Evolutionary conservation across 164 flowering plant species (phyloP).

Genomic region (Umbilicus rupestris): DNA sequence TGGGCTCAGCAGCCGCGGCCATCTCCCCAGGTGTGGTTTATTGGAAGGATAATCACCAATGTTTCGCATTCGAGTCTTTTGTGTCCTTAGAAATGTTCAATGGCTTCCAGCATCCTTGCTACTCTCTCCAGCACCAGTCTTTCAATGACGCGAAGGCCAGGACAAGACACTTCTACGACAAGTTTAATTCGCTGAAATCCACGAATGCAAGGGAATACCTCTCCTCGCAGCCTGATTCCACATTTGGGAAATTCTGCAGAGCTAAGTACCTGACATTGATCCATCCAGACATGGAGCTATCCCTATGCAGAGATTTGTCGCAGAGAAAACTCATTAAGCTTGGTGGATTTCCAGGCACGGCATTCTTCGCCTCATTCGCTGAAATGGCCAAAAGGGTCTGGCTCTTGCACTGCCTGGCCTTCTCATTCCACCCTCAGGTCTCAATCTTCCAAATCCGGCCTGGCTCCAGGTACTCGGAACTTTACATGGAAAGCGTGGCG

Average conservation of each 20-base stretch:
- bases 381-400: conserved; percentile 70
- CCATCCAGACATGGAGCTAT: conserved; percentile 60
- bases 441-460: conserved; percentile 40
- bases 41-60: conserved; percentile 31
- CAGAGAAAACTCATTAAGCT: conserved; percentile 36
- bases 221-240: conserved; percentile 30
- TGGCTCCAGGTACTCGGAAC: conserved; percentile 54
- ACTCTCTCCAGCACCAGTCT: conserved; percentile 22
- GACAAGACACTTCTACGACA: conserved; percentile 28
- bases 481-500: conserved; percentile 56
- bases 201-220: conserved; percentile 30
- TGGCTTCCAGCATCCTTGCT: conserved; percentile 37
- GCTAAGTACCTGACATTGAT: conserved; percentile 40
- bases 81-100: conserved; percentile 57
- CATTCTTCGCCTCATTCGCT: conserved; percentile 34
- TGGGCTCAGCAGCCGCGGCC: conserved; percentile 36
- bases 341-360: conserved; percentile 41
- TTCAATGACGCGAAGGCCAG: conserved; percentile 15
- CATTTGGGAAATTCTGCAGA: conserved; percentile 43
- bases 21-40: conserved; percentile 28
- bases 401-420: conserved; percentile 63
- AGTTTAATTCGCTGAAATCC: conserved; percentile 38
- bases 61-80: conserved; percentile 50
- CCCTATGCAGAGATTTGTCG: conserved; percentile 38
- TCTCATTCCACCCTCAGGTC: conserved; percentile 44